phyloP scores from a whole-genome alignment of 768 basidiomycete genomes.

The Termitomyces sp. region DNA sequence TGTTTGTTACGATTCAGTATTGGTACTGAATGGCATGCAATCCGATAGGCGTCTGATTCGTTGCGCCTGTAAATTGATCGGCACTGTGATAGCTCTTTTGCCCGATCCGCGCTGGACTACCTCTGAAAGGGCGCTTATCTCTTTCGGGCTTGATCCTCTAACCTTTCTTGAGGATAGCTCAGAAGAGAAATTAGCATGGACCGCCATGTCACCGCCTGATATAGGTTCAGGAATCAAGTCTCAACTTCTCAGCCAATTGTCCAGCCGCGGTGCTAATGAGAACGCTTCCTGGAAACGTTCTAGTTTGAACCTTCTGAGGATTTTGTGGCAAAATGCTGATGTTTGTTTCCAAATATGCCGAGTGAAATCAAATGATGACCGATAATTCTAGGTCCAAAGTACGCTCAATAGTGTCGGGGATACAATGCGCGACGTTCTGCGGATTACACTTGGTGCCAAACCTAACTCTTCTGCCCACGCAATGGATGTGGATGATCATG shows the following conservation, averaged over 20 bases:
- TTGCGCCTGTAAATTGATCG: constrained; percentile 52
- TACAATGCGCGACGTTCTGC: constrained; percentile 42
- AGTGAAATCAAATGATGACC: not conserved
- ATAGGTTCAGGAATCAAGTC: constrained; percentile 62
- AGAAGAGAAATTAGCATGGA: constrained; percentile 30
- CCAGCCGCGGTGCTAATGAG: constrained; percentile 12
- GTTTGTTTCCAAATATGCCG: constrained; percentile 39
- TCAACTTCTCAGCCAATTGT: constrained; percentile 43
- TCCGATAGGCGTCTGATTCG: constrained; percentile 63
- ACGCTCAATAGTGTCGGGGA: constrained; percentile 27
- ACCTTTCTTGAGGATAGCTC: constrained; percentile 36
- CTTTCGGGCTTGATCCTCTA: constrained; percentile 67
- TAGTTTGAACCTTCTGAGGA: constrained; percentile 46
- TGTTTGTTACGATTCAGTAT: constrained; percentile 66
- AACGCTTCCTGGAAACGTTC: constrained; percentile 15
- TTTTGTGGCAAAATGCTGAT: constrained; percentile 68
- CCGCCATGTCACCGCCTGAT: constrained; percentile 47
- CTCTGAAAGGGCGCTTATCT: constrained; percentile 62
- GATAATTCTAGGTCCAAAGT: constrained; percentile 50
- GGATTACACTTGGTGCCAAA: constrained; percentile 31
- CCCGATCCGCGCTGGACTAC: constrained; percentile 51
- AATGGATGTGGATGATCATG: constrained; percentile 43
- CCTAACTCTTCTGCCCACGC: constrained; percentile 17
- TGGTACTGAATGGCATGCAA: constrained; percentile 63
- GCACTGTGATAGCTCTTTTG: constrained; percentile 35